These are phyloP conservation scores for Aciculosporium take DNA, from an alignment of 2,329 filamentous ascomycete genomes.

Conservation along the genomic window DNA sequence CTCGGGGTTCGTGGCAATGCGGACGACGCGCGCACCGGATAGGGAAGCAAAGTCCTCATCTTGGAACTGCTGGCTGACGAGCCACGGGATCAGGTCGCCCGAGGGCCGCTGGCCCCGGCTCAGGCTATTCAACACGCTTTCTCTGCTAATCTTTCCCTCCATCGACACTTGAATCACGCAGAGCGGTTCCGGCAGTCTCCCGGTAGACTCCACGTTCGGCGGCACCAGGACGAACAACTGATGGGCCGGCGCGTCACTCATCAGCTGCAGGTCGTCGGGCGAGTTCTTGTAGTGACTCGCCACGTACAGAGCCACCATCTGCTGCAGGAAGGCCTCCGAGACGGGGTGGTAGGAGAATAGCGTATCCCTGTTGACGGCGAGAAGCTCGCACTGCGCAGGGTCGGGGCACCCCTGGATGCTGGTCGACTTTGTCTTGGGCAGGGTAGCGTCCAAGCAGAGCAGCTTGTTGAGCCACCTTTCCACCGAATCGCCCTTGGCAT, in stretches of 20 bases:
- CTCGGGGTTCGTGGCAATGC: slow-evolving; percentile 93
- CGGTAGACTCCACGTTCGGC: slow-evolving; percentile 62
- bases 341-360: slow-evolving; percentile 97
- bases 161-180: slow-evolving; percentile 90
- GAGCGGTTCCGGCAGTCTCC: slow-evolving; percentile 76
- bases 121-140: slow-evolving; percentile 81
- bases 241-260: slow-evolving; percentile 95
- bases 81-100: slow-evolving; percentile 92
- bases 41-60: slow-evolving; percentile 91
- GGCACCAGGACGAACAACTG: slow-evolving; percentile 90
- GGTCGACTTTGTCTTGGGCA: slow-evolving; percentile 63
- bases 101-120: slow-evolving; percentile 78
- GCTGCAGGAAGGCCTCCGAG: slow-evolving; percentile 91
- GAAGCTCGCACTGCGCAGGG: slow-evolving; percentile 77
- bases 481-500: slow-evolving; percentile 76
- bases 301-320: slow-evolving; percentile 96
- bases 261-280: slow-evolving; percentile 92
- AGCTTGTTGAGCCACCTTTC: slow-evolving; percentile 95
- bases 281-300: slow-evolving; percentile 97
- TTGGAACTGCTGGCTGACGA: slow-evolving; percentile 95
- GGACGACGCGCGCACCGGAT: slow-evolving; percentile 80
- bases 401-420: slow-evolving; percentile 71
- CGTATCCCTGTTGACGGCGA: slow-evolving; percentile 91
- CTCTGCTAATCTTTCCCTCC: slow-evolving; percentile 85
- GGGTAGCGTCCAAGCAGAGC: slow-evolving; percentile 82